Percentiles rank a stretch among this genome's conserved stretches.
phyloP scores from a whole-genome alignment of 805 yeast genomes.

The Ogataea chonburiensis region DNA sequence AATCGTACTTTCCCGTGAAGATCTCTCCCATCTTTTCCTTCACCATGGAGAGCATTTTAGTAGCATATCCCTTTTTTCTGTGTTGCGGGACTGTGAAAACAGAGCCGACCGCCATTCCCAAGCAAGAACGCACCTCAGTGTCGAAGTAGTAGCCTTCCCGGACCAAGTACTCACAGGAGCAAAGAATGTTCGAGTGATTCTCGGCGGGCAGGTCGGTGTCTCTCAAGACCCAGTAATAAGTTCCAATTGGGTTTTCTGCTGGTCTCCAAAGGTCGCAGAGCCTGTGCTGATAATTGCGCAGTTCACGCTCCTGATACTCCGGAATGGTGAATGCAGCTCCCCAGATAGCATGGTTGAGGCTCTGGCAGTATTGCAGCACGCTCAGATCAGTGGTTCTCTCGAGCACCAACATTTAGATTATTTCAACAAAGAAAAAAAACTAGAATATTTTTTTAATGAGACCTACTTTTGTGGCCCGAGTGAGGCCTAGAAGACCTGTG shows the following conservation, averaged over 20 bases:
- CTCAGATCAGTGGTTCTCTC: constrained; percentile 21
- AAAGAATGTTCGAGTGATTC: constrained; percentile 23
- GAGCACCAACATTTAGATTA: constrained; percentile 11
- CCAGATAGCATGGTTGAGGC: constrained; percentile 27
- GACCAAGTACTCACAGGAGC: constrained; percentile 32
- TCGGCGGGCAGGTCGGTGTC: constrained; percentile 17
- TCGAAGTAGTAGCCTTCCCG: constrained; percentile 22
- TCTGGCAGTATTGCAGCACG: constrained; percentile 24
- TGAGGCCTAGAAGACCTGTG: constrained; percentile 29
- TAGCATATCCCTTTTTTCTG: constrained; percentile 59
- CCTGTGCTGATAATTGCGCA: constrained; percentile 14
- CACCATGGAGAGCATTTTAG: constrained; percentile 41
- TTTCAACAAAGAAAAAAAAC: constrained; percentile 1
- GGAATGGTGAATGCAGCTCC: constrained; percentile 23
- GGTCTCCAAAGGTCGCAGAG: constrained; percentile 25
- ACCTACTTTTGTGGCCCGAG: constrained; percentile 34
- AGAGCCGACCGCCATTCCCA: constrained; percentile 49
- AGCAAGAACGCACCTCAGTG: constrained; percentile 11
- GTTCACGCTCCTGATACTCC: constrained; percentile 28
- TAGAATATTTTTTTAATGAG: constrained; percentile 15
- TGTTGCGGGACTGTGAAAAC: constrained; percentile 50
- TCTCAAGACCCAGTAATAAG: constrained; percentile 29
- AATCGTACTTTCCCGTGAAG: constrained; percentile 30
- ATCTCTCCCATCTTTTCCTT: constrained; percentile 23
- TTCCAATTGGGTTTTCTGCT: constrained; percentile 18